These are phyloP conservation scores for Casuarina equisetifolia DNA, from an alignment of 306 rosid species.

Conservation along the genomic window DNA sequence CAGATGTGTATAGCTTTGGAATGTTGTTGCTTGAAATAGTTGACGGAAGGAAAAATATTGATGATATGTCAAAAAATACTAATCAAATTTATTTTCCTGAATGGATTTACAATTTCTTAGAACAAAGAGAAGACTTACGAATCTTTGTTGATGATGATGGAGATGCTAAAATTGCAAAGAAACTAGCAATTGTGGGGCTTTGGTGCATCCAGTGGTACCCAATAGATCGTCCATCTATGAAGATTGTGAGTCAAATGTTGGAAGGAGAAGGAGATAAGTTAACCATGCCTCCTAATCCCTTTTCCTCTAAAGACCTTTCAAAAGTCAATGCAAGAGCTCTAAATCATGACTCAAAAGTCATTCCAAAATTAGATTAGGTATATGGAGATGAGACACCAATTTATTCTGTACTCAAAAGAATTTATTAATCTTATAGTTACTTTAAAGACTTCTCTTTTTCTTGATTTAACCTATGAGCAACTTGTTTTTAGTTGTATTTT, in stretches of 20 bases:
- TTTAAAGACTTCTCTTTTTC: too few relatives aligned
- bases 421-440: too few relatives aligned
- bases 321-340: not conserved
- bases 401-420: too few relatives aligned
- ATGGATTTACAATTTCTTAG: slow-evolving; percentile 41
- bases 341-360: slow-evolving; percentile 23
- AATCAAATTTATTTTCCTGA: slow-evolving; percentile 30
- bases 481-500: too few relatives aligned
- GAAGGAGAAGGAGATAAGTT: slow-evolving; percentile 30
- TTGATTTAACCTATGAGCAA: too few relatives aligned
- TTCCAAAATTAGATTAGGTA: slow-evolving; percentile 18
- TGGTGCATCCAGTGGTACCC: slow-evolving; percentile 54
- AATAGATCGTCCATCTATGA: slow-evolving; percentile 39
- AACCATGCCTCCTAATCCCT: slow-evolving; percentile 29
- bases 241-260: slow-evolving; percentile 32
- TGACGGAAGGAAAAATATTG: slow-evolving; percentile 32
- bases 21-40: slow-evolving; percentile 39
- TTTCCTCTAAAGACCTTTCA: not conserved
- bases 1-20: slow-evolving; percentile 38
- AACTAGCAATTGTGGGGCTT: slow-evolving; percentile 36
- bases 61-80: not conserved
- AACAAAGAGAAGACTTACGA: slow-evolving; percentile 1
- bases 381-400: too few relatives aligned
- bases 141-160: slow-evolving; percentile 14
- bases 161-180: slow-evolving; percentile 23